These are phyloP conservation scores for Eutrema heterophyllum DNA, from an alignment of 345 rosid species.

Conservation along the genomic window DNA sequence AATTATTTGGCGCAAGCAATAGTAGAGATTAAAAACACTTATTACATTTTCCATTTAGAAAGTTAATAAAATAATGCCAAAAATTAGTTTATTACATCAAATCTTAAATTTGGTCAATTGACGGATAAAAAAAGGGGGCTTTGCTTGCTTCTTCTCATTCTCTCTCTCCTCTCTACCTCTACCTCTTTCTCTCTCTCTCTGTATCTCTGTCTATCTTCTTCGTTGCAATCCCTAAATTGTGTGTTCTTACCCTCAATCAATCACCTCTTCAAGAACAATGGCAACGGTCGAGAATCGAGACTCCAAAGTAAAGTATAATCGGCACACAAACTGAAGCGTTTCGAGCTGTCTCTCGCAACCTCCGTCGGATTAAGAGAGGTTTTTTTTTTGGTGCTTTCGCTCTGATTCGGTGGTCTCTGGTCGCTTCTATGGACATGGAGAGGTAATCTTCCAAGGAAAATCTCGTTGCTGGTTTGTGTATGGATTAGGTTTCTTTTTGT, in stretches of 20 bases:
- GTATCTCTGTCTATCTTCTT: background rate
- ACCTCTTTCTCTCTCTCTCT: background rate
- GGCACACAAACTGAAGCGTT: background rate
- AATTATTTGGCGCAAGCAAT: too few relatives aligned
- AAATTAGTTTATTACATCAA: conserved; percentile 16
- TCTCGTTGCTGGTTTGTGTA: background rate
- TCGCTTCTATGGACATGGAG: conserved; percentile 39
- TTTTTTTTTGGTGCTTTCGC: background rate
- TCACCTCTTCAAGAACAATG: background rate
- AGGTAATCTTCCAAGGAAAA: conserved; percentile 38
- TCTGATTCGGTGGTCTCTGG: conserved; percentile 33
- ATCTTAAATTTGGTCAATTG: conserved; percentile 19
- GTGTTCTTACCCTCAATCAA: background rate
- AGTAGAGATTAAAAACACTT: too few relatives aligned
- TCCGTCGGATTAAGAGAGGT: background rate
- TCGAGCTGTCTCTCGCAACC: conserved; percentile 8
- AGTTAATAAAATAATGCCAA: background rate
- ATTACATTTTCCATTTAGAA: background rate
- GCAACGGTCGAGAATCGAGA: background rate
- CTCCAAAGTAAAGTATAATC: background rate
- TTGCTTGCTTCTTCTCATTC: conserved; percentile 19
- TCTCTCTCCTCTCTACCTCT: background rate
- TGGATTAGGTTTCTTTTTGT: background rate
- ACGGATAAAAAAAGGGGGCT: conserved; percentile 13
- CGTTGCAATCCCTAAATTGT: conserved; percentile 21